Base-by-base conservation (phyloP, 177 flowering plant genomes). In the Vitis hybrid region DNA sequence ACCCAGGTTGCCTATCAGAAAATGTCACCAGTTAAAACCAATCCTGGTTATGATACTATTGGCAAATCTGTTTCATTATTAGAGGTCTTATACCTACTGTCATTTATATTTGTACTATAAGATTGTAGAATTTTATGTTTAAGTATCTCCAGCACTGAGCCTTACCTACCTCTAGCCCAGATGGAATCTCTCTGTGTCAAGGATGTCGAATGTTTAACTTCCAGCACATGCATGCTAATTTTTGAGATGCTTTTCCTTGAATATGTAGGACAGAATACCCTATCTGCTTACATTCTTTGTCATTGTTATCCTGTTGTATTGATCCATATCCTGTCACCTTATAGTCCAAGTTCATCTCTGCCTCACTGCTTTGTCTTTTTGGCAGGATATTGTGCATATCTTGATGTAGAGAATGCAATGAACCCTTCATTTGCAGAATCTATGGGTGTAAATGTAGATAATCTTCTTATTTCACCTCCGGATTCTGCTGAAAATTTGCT, bases 361-460 rank as follows among this genome's bases (percentile, higher is more conserved):
- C 33, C 66, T 53, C 14, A 31, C 11, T 20, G 2, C 9, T 57
- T 62, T 33, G 4, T 52, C 18, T 52, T 49, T 74, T 78, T 74
- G 73, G 76, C 91, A 93, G 98, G 98, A 54, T 86, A 85, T 81
- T 92, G 97, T 82, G 97, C 94, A 14, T 92, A 88, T 84, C 78
- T 92, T 77, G 97, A 94, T 84, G 91, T 72, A 55, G 98, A 94
- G 81, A 90, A 94, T 85, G 96, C 94, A 61, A 2, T 94, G 80
- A 85, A 88, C 79, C 84, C 88, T 59, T 78, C 82, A 14, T 83
- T 92, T 68, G 88, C 85, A 49, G 88, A 88, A 79, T 78, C 94
- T 64, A 86, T 92, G 61, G 98, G 97, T 61, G 81, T 94, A 65
- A 72, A 89, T 75, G 82, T 83, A 2, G 84, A 87, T 59, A 86